phyloP scores from a whole-genome alignment of 441 rosid genomes.

The Corymbia citriodora region DNA sequence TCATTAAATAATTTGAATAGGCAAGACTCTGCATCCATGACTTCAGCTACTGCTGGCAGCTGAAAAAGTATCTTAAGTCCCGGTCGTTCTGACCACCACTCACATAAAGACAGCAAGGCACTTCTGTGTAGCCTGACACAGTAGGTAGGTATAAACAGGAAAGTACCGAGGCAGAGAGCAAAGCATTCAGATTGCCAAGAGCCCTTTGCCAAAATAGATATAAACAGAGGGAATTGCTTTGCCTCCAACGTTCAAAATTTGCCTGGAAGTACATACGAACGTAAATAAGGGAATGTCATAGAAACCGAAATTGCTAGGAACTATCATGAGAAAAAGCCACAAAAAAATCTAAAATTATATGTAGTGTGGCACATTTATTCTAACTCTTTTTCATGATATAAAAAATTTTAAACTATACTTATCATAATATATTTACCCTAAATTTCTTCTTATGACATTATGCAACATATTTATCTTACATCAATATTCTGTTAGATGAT shows the following conservation, averaged over 20 bases:
- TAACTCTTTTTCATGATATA: accelerated
- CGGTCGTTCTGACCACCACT: neutral
- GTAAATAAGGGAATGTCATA: neutral
- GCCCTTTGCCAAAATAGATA: neutral
- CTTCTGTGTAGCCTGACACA: neutral
- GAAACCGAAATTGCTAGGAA: neutral
- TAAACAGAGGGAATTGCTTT: neutral
- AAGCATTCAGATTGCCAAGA: neutral
- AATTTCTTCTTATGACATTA: neutral
- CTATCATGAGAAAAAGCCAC: neutral
- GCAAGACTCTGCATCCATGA: neutral
- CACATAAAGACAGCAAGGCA: neutral
- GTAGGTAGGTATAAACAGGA: neutral
- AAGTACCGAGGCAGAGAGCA: neutral
- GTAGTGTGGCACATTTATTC: too few species aligned
- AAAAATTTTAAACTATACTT: too few species aligned
- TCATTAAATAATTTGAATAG: neutral
- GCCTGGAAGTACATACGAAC: neutral
- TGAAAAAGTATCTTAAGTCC: neutral
- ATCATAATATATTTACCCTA: accelerated
- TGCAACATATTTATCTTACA: accelerated
- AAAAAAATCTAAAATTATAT: neutral
- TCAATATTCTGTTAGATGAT: too few species aligned
- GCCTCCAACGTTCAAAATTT: neutral
- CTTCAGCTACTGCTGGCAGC: neutral